Evolutionary conservation across 352 stramenopile genomes (phyloP), one percentile per base, ranked within the genome.

Genomic region (Phytopythium oedochilum): DNA sequence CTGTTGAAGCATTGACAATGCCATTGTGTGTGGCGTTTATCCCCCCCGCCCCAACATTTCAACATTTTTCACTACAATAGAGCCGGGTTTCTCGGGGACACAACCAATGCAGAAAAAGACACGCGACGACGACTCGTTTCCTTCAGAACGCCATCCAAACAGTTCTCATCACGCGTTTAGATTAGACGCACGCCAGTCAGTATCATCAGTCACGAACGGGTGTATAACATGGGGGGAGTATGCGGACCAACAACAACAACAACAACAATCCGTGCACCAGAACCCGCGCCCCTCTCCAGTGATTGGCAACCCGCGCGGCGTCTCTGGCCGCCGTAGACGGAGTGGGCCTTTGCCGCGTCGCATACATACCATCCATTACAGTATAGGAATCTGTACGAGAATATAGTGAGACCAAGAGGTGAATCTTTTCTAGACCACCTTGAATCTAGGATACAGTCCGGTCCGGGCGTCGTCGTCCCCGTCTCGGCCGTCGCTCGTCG

Each of bases 241-340:
- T 7, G 10, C 34, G 1, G 34, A 39, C 34, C 34, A 39, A 39
- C 34, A 39, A 39, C 38, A 18, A 26, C 38, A 11, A 44, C n/a
- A 44, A 15, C 36, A 39, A 39, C 34, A 42, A n/a, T n/a, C n/a
- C n/a, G n/a, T 34, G 28, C 42, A 48, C 42, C 43, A 36, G 43
- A 50, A 50, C 43, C 23, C 4, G 29, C 9, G 5, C 5, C 29
- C 29, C 5, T 9, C 29, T 32, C 40, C 46, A 53, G 46, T 53
- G 28, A 39, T 39, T 53, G 18, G 44, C 44, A 26, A 46, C 23
- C 40, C 20, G 23, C 25, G 42, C 25, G 25, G 15, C 42, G 42
- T 31, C 42, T 55, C 15, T 55, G 12, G 34, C 49, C 34, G 28
- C 32, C 49, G 49, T 55, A 55, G 49, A 55, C 49, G 49, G 49